These are phyloP conservation scores for Musa itinerans DNA, from an alignment of 176 grass and related monocot genomes.

Conservation along the genomic window DNA sequence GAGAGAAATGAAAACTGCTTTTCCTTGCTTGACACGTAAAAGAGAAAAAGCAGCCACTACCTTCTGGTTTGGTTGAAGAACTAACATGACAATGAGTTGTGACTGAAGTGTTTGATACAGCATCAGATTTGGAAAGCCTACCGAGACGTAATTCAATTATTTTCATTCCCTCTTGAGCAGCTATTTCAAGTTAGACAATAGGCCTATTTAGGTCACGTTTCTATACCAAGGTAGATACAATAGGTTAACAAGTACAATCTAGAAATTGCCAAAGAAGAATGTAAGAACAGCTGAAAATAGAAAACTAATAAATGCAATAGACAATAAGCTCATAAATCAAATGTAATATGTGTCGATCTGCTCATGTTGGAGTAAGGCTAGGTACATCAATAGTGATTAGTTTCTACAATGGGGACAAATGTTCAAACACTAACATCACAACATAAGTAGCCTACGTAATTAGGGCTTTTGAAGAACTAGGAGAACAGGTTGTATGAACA, in stretches of 20 bases:
- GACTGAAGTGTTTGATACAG: slow-evolving; percentile 19
- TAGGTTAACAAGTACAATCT: neutral
- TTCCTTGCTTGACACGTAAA: too few species aligned
- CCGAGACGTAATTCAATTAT: slow-evolving; percentile 70
- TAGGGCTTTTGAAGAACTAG: too few species aligned
- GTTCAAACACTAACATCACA: too few species aligned
- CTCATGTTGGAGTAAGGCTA: neutral
- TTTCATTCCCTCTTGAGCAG: slow-evolving; percentile 85
- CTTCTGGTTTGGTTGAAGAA: slow-evolving; percentile 41
- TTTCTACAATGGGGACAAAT: neutral
- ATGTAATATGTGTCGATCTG: neutral
- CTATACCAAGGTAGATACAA: slow-evolving; percentile 31
- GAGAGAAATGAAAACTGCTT: too few species aligned
- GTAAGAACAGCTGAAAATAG: neutral
- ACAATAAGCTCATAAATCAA: neutral
- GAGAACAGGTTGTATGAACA: neutral
- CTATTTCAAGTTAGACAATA: slow-evolving; percentile 71
- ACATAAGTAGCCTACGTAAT: neutral
- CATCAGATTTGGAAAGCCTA: slow-evolving; percentile 48
- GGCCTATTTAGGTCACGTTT: slow-evolving; percentile 74
- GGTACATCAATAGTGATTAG: neutral
- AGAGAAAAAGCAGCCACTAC: slow-evolving; percentile 23
- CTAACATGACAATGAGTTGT: slow-evolving; percentile 2
- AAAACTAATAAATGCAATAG: neutral
- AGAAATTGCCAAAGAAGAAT: neutral